Conservation (phyloP, 2,329 filamentous ascomycete genomes). For the Fusarium sp. region DNA sequence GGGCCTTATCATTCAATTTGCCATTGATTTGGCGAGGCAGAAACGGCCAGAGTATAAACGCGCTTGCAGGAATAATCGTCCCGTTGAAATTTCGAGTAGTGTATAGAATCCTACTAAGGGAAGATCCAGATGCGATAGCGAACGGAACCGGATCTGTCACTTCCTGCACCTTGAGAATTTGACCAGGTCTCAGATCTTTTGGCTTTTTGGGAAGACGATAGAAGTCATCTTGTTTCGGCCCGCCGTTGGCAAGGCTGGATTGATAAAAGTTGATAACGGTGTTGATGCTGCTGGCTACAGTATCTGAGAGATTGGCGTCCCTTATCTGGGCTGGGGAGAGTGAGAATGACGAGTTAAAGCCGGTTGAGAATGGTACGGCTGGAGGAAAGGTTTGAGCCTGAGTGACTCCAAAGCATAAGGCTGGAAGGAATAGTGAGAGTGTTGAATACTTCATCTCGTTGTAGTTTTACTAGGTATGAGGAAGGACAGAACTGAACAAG, state of each 20-base stretch:
- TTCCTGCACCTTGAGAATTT: slow-evolving; percentile 28
- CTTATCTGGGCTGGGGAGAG: slow-evolving; percentile 14
- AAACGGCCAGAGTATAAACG: slow-evolving; percentile 29
- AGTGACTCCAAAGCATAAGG: accelerated
- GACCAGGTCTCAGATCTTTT: background rate
- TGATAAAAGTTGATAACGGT: slow-evolving; percentile 25
- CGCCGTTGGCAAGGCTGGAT: slow-evolving; percentile 31
- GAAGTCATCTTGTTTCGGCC: slow-evolving; percentile 34
- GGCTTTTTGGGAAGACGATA: slow-evolving; percentile 11
- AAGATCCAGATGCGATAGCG: slow-evolving; percentile 8
- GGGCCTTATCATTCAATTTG: slow-evolving; percentile 1
- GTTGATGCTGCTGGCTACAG: slow-evolving; percentile 12
- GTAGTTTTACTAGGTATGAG: no score
- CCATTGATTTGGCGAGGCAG: background rate
- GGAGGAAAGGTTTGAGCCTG: background rate
- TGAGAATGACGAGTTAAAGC: slow-evolving; percentile 35
- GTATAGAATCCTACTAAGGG: slow-evolving; percentile 22
- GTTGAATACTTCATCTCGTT: background rate
- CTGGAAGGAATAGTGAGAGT: background rate
- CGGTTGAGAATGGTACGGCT: slow-evolving; percentile 3
- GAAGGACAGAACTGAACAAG: no score
- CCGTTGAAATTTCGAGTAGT: slow-evolving; percentile 26
- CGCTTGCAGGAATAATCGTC: slow-evolving; percentile 20
- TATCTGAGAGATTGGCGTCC: slow-evolving; percentile 1
- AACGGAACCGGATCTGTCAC: slow-evolving; percentile 16